Conservation (phyloP, 257 asterid genomes). For the Solanum neorickii region DNA sequence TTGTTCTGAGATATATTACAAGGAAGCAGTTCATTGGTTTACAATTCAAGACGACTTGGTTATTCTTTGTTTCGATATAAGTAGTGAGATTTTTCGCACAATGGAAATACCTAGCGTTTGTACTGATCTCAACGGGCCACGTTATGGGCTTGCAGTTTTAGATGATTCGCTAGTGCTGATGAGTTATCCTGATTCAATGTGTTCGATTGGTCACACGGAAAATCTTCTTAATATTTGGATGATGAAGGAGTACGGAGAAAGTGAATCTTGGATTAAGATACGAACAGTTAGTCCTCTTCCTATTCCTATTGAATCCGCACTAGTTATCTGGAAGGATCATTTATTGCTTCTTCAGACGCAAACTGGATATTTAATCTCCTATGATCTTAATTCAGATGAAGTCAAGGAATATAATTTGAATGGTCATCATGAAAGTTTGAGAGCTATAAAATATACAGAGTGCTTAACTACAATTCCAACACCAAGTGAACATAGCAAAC, state of each 20-base stretch:
- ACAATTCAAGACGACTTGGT: neutral
- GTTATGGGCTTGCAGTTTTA: neutral
- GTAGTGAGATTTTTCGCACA: neutral
- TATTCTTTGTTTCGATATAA: neutral
- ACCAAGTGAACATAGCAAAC: neutral
- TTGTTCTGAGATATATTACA: neutral
- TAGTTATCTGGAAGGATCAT: neutral
- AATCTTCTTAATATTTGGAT: neutral
- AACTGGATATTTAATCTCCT: neutral
- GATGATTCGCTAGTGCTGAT: too few species aligned
- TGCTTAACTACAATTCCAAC: neutral
- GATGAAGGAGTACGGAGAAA: neutral
- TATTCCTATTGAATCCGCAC: neutral
- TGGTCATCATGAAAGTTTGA: neutral
- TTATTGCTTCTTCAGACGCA: neutral
- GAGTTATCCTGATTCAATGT: neutral
- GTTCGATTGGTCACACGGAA: neutral
- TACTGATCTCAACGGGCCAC: neutral
- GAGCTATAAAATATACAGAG: rapidly evolving
- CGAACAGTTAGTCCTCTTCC: neutral
- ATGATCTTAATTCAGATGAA: neutral
- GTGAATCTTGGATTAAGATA: neutral
- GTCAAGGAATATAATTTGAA: neutral
- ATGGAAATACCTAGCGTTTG: neutral
- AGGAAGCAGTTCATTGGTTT: neutral